Evolutionary conservation across 2,329 filamentous ascomycete genomes (phyloP), one percentile per base, ranked within the genome.

Genomic region (Phaeoacremonium minimum): DNA sequence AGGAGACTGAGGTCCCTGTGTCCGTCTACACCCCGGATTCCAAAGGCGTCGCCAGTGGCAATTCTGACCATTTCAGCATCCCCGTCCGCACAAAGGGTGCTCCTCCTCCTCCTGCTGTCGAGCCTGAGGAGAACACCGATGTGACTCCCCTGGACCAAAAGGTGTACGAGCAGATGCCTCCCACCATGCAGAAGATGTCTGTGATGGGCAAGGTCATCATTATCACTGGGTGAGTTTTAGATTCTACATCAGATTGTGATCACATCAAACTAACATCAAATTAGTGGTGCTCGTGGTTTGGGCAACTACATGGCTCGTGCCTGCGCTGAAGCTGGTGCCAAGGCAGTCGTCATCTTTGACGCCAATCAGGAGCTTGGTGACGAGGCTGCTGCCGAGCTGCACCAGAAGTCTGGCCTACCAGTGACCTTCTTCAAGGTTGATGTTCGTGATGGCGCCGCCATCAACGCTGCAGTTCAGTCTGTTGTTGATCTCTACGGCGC

Each of bases 291-390:
- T 44, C 82, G 85, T 50, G 85, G 85, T 54, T 71, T 90, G 6
- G 85, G 85, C 33, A 86, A 85, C 71, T 73, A 83, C 66, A 89
- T 89, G 81, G 84, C 85, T 32, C 78, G 83, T 43, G 85, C 83
- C 38, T 82, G 85, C 46, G 80, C 83, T 33, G 85, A 90, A 64
- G 84, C 83, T 36, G 85, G 85, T 40, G 80, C 83, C 33, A 80
- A 83, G 63, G 80, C 80, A 33, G 74, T 89, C 37, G 73, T 83
- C 53, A 85, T 89, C 55, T 80, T 90, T 53, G 85, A 89, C 51
- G 80, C 84, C 47, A 85, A 87, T 67, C 77, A 85, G 62, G 77
- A 86, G 49, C 72, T 86, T 12, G 85, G 85, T 18, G 83, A 87
- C 50, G 69, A 77, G 53, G 71, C 84, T 3, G 83, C 83, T 15